Base-by-base conservation (phyloP, 1,284 basidiomycete species). In the Wallemia hederae region DNA sequence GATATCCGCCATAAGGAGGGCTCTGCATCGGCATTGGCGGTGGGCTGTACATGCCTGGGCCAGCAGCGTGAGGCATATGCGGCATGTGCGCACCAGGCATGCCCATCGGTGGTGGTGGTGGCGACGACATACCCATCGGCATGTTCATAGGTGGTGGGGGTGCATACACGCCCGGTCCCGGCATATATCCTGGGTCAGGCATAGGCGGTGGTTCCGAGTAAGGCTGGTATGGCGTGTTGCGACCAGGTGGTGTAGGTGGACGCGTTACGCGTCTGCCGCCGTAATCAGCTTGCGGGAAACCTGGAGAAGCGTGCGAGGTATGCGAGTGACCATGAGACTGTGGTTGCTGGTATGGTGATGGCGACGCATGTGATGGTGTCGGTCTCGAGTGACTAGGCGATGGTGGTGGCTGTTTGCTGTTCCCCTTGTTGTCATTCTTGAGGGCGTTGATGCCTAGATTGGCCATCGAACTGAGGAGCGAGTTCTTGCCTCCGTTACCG, bases 401-500 rank as follows among this genome's bases (percentile, higher is more conserved):
- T 33, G 39, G 39, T 22, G 39, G n/a, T 17, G 39, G 39, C n/a
- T 14, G 39, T 22, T 22, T 49, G n/a, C 14, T 17, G n/a, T 49
- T 17, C 55, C 55, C 24, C 5, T 17, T 17, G 24, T 17, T 27
- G 24, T 57, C 24, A 25, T 57, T 29, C 24, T 29, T 58, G 9
- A 17, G 11, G 3, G 14, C 57, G 11, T n/a, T 22, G 11, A 58
- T 14, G 3, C 27, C 31, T n/a, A 58, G n/a, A n/a, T 29, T 58
- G n/a, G 31, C 57, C n/a, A 58, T 49, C 39, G 39, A 49, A 22
- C n/a, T 22, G 5, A 49, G 11, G 9, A 49, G 5, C 5, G 39
- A 49, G 39, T 49, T 59, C 19, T 61, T 34, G n/a, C 25, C 31
- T 15, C 55, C 24, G 24, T 34, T 59, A 28, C 57, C 61, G 25